Evolutionary conservation across 2,329 filamentous ascomycete species (phyloP), one percentile per base, ranked within the genome.

Genomic region (Fusarium albidum): DNA sequence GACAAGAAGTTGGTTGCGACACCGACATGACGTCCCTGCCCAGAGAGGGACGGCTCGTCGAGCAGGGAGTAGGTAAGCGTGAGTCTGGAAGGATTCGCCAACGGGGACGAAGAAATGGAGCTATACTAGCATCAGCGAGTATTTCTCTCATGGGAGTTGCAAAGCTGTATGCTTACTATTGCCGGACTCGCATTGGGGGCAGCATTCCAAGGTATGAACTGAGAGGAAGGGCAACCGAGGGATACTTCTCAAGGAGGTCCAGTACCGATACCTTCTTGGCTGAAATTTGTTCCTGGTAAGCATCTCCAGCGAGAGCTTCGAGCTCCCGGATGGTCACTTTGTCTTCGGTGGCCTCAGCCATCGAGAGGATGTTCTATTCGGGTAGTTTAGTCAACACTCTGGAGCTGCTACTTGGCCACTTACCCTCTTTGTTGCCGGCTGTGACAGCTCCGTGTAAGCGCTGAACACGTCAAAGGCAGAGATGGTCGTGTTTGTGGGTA

Each of bases 121-220:
- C 76, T 78, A n/a, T n/a, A 47, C 9, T 8, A 2, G 2, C 14
- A 55, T 65, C 32, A 63, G 43, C 11, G 27, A 14, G 2, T 3
- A 3, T 10, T 12, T 6, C 5, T 12, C 9, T 26, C 12, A 27
- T 9, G 31, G 18, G 3, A 17, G 26, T 9, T n/a, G 14, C 7
- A 8, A 10, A 13, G 7, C 21, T 15, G n/a, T 21, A 7, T 7
- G 56, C 71, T 62, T 62, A 76, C 71, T 92, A 92, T 70, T 91
- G 87, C n/a, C 89, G 82, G 32, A 90, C 80, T 25, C 89, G 85
- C 86, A 95, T 90, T 0, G 90, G 87, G 2, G 89, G 88, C 1
- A 92, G 81, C 79, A 92, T 87, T 28, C 80, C 79, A 8, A 95
- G 78, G 75, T 89, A 94, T 14, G 83, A 74, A 4, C 81, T 81